phyloP scores from a whole-genome alignment of 176 grass and related monocot species.

The Cenchrus americanus region DNA sequence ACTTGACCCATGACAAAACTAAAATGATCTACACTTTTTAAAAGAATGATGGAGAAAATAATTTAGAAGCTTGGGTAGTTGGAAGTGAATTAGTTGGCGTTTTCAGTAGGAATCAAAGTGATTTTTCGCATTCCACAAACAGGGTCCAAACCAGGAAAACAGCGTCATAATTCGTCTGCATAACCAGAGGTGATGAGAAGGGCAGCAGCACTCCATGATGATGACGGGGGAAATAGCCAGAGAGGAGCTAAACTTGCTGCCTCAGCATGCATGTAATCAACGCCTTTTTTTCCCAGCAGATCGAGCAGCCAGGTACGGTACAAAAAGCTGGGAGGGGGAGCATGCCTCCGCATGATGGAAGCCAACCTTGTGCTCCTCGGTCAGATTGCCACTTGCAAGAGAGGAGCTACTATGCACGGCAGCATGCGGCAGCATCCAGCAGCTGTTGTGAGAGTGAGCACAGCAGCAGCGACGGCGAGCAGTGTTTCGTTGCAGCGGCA shows the following conservation, averaged over 20 bases:
- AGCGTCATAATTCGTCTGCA: too few relatives aligned
- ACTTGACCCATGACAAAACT: too few relatives aligned
- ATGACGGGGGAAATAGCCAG: background rate
- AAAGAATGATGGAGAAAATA: too few relatives aligned
- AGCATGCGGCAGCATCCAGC: background rate
- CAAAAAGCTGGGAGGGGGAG: background rate
- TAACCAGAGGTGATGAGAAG: background rate
- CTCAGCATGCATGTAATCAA: background rate
- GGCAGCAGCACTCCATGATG: background rate
- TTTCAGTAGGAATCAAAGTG: too few relatives aligned
- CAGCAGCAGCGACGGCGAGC: background rate
- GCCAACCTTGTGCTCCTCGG: background rate
- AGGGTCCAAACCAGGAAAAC: background rate
- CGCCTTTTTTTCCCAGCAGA: background rate
- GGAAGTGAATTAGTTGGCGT: too few relatives aligned
- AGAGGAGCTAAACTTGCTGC: background rate
- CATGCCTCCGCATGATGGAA: slow-evolving; percentile 12
- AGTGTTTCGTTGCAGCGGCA: slow-evolving; percentile 3
- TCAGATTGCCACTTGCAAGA: background rate
- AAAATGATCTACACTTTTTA: too few relatives aligned
- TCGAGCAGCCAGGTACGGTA: background rate
- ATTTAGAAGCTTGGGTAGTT: too few relatives aligned
- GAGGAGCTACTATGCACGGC: too few relatives aligned
- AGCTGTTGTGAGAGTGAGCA: background rate
- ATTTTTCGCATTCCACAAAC: too few relatives aligned